These are phyloP conservation scores for Paspalum notatum DNA, from an alignment of 176 grass and related monocot species.

Conservation along the genomic window DNA sequence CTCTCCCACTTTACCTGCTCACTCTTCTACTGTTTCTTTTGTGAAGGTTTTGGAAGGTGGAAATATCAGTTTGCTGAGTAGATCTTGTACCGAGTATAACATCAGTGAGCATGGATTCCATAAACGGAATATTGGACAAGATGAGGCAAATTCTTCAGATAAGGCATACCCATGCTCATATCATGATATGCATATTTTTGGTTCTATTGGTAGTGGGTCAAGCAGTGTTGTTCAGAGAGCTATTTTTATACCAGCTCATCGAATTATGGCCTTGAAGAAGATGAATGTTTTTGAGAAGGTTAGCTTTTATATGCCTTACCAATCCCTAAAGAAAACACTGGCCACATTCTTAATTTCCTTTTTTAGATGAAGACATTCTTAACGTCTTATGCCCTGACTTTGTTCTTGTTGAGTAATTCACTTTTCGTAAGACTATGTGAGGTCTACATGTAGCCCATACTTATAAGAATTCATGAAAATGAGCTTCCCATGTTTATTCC, in stretches of 20 bases:
- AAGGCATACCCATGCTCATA: conserved; percentile 85
- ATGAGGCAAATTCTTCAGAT: conserved; percentile 59
- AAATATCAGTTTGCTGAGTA: conserved; percentile 87
- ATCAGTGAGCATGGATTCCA: conserved; percentile 92
- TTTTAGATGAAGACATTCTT: background rate
- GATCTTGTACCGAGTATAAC: conserved; percentile 86
- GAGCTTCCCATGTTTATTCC: no score
- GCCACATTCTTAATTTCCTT: background rate
- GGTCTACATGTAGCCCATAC: no score
- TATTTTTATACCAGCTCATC: conserved; percentile 80
- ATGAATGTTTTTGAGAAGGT: conserved; percentile 98
- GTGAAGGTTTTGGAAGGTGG: conserved; percentile 80
- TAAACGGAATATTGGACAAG: conserved; percentile 47
- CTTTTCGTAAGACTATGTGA: no score
- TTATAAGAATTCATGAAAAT: no score
- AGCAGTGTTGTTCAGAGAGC: conserved; percentile 92
- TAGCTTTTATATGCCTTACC: conserved; percentile 22
- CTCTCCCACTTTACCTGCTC: background rate
- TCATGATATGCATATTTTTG: conserved; percentile 94
- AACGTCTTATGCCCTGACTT: background rate
- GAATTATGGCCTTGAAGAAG: conserved; percentile 87
- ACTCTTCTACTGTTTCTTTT: background rate
- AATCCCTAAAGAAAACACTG: background rate
- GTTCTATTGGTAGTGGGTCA: conserved; percentile 82
- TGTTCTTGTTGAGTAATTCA: no score